Evolutionary conservation across 2,329 filamentous ascomycete species (phyloP).

Genomic region (Esteya vermicola): DNA sequence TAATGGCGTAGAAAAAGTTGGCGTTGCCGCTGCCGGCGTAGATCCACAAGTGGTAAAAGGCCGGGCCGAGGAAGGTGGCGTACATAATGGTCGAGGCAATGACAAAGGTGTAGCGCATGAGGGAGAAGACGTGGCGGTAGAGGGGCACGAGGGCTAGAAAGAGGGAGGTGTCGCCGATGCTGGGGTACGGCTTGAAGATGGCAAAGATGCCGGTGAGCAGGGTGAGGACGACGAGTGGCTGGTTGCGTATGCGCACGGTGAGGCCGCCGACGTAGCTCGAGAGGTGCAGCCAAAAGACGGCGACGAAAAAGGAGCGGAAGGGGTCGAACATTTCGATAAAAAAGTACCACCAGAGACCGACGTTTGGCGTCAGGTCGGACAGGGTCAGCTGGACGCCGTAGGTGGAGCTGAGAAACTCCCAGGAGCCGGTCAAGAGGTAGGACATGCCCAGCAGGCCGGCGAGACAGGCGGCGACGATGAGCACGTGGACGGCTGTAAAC

Average conservation of each 20-base stretch:
- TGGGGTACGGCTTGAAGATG: slow-evolving; percentile 95
- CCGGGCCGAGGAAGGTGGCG: slow-evolving; percentile 74
- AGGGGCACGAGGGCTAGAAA: slow-evolving; percentile 74
- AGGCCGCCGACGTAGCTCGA: slow-evolving; percentile 79
- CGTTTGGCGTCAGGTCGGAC: slow-evolving; percentile 85
- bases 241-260: slow-evolving; percentile 65
- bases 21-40: slow-evolving; percentile 96
- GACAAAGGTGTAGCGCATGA: slow-evolving; percentile 90
- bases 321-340: slow-evolving; percentile 99
- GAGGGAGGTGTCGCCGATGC: slow-evolving; percentile 75
- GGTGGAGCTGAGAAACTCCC: slow-evolving; percentile 77
- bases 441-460: slow-evolving; percentile 56
- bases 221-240: slow-evolving; percentile 75
- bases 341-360: slow-evolving; percentile 99
- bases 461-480: slow-evolving; percentile 39
- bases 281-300: slow-evolving; percentile 94
- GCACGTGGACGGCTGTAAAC: slow-evolving; percentile 43
- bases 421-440: slow-evolving; percentile 61
- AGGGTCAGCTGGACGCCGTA: slow-evolving; percentile 88
- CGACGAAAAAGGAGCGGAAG: slow-evolving; percentile 92
- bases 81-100: slow-evolving; percentile 74
- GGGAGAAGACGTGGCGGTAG: slow-evolving; percentile 80
- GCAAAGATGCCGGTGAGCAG: slow-evolving; percentile 81
- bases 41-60: slow-evolving; percentile 96
- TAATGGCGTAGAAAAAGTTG: slow-evolving; percentile 99